Base-by-base conservation (phyloP, 2,329 filamentous ascomycete species). In the Aureobasidium sp. region DNA sequence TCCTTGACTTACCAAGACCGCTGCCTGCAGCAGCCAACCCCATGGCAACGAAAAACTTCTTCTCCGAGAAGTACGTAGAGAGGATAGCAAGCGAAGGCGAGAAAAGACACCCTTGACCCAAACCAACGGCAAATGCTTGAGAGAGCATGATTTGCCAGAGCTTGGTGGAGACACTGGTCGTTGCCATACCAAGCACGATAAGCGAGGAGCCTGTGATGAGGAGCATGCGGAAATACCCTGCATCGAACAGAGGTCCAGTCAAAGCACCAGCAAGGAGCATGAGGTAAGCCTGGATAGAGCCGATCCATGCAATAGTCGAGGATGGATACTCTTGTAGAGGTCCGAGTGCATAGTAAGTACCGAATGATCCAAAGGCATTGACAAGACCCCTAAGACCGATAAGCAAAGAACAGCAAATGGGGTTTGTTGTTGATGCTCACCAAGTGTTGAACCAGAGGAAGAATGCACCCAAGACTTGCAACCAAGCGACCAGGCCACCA, bases 341-440 rank as follows among this genome's bases (percentile, higher is more conserved):
- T 36, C 70, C 68, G 37, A 72, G 71, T 59, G 78, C 75, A 70
- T 83, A 83, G 66, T 81, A 82, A 21, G 78, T 77, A 66, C 83
- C 79, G 64, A 79, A 83, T 44, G 77, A 76, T 53, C 81, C 80
- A 70, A 79, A 83, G 6, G 76, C 78, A 60, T 81, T 80, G 61
- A 81, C 75, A 16, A 81, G 69, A 11, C 80, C 80, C 79, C 78
- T 68, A 3, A 30, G 27, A 8, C 13, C 0, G 3, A 25, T 58
- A 3, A 59, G 55, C 45, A 14, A 25, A 42, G 44, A 39, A 10
- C 5, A 59, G 1, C 14, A n/a, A 41, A 21, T 21, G 21, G 8
- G 8, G 11, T 39, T 29, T n/a, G 14, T 16, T 1, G 10, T 54
- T 10, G 16, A 21, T 13, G 44, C 36, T 45, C 69, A 75, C 76